These are phyloP conservation scores for Gossypium gossypioides DNA, from an alignment of 441 rosid species.

Conservation along the genomic window DNA sequence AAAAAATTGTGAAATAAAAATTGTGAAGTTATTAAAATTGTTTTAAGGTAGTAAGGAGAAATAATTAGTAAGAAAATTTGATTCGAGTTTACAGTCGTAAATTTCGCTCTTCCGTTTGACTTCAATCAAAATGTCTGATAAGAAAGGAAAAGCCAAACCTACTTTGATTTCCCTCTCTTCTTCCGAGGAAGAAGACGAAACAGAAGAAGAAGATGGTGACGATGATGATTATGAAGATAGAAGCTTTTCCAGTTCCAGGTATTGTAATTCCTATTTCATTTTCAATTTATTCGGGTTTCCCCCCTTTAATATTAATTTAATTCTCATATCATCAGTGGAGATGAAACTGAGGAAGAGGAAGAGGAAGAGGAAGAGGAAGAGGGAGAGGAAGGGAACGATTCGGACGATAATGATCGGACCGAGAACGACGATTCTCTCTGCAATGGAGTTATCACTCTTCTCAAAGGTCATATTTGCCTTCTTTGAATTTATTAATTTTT, in stretches of 20 bases:
- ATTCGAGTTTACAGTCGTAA: background rate
- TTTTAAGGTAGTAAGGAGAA: background rate
- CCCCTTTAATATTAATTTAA: background rate
- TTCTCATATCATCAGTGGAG: slow-evolving; percentile 3
- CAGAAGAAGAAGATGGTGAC: slow-evolving; percentile 12
- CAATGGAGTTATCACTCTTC: slow-evolving; percentile 25
- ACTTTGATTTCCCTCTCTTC: slow-evolving; percentile 12
- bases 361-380: background rate
- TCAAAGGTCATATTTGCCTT: slow-evolving; percentile 26
- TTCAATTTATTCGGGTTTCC: background rate
- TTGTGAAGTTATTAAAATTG: background rate
- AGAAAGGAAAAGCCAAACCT: slow-evolving; percentile 8
- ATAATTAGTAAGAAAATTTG: background rate
- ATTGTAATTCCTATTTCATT: background rate
- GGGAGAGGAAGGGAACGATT: background rate
- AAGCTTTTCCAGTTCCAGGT: slow-evolving; percentile 16
- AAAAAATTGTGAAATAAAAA: background rate
- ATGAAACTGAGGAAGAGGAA: background rate
- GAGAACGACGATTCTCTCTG: slow-evolving; percentile 20
- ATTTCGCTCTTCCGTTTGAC: background rate
- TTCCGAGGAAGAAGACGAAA: slow-evolving; percentile 27
- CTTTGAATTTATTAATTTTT: slow-evolving; percentile 5
- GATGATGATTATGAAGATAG: slow-evolving; percentile 9
- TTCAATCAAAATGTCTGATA: background rate
- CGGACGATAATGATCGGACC: slow-evolving; percentile 12